Evolutionary conservation across 1,139 yeast genomes (phyloP), one percentile per base, ranked within the genome.

Genomic region (Torulaspora globosa): DNA sequence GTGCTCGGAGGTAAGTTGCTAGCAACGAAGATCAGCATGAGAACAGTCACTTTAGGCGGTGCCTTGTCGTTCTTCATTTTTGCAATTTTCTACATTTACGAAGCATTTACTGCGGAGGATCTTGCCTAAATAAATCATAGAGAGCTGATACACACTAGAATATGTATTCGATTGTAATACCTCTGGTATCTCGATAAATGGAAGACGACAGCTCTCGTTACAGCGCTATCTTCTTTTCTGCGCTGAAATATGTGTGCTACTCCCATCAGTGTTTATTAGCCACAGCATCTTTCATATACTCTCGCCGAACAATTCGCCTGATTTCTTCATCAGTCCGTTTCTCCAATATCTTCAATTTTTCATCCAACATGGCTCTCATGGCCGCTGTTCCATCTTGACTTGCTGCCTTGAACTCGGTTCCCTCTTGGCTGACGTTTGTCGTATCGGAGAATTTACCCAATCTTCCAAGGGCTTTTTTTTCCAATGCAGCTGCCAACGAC

Each of bases 1-100:
- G 95, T 94, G 45, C 50, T 87, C 49, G 97, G 97, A 37, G 99
- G 99, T 28, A 84, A 84, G 68, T 74, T 87, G 50, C 73, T 94
- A 54, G 97, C 98, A 36, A 79, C 89, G 44, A 84, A 82, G 67
- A 88, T 92, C 52, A 84, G 95, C 52, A 80, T 92, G 86, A 81
- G 95, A 70, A 87, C 84, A 39, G 92, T 92, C 52, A 89, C 97
- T 1, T 71, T 92, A 47, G 90, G 95, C 41, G 98, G 99, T 36
- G 85, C 97, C 7, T 67, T 74, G 47, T 90, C 96, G 16, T 92
- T 92, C 69, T 76, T 89, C 54, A 66, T 88, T 35, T 92, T 94
- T 69, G 80, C 97, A 14, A 60, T 88, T 32, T 70, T 88, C 63
- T 94, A 94, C 68, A 78, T 90, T 52, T 78, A 79, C 64, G 85